Evolutionary conservation across 495 filamentous ascomycete genomes (phyloP).

Genomic region (Aspergillus sclerotiicarbonarius): DNA sequence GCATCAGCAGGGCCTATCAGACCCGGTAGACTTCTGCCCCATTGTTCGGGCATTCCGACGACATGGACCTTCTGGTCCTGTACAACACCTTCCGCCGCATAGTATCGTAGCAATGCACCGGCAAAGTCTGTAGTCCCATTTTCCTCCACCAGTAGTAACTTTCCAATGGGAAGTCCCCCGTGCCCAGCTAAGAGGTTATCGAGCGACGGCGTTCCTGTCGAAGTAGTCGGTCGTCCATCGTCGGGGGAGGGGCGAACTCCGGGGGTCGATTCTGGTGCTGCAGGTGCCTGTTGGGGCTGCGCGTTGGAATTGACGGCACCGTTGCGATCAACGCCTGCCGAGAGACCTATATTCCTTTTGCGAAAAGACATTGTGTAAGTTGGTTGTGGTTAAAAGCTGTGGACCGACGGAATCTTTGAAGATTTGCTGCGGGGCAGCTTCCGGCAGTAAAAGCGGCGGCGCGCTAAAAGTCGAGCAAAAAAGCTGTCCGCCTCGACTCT

Average conservation of each 20-base stretch:
- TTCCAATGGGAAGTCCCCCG: constrained; percentile 82
- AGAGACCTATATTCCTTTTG: constrained; percentile 77
- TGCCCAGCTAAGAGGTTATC: constrained; percentile 86
- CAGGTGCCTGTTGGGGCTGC: constrained; percentile 30
- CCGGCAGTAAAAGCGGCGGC: constrained; percentile 27
- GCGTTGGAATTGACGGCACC: constrained; percentile 25
- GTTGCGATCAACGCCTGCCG: constrained; percentile 36
- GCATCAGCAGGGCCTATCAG: constrained; percentile 53
- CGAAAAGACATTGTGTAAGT: constrained; percentile 73
- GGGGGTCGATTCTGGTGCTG: constrained; percentile 45
- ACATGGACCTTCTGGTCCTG: constrained; percentile 89
- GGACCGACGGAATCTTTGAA: constrained; percentile 8
- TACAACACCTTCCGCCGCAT: constrained; percentile 88
- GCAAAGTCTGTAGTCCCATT: constrained; percentile 94
- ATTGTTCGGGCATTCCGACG: constrained; percentile 72
- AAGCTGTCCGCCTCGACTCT: constrained; percentile 24
- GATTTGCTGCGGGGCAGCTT: constrained; percentile 27
- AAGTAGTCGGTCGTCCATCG: constrained; percentile 85
- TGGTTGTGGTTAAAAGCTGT: constrained; percentile 4
- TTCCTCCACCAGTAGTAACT: constrained; percentile 79
- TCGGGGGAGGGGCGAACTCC: constrained; percentile 86
- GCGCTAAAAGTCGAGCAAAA: constrained; percentile 39
- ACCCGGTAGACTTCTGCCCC: constrained; percentile 81
- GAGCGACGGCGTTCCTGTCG: constrained; percentile 81
- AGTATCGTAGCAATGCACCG: constrained; percentile 79